Evolutionary conservation across 2,329 filamentous ascomycete genomes (phyloP), one percentile per base, ranked within the genome.

Genomic region (Colletotrichum kahawae): DNA sequence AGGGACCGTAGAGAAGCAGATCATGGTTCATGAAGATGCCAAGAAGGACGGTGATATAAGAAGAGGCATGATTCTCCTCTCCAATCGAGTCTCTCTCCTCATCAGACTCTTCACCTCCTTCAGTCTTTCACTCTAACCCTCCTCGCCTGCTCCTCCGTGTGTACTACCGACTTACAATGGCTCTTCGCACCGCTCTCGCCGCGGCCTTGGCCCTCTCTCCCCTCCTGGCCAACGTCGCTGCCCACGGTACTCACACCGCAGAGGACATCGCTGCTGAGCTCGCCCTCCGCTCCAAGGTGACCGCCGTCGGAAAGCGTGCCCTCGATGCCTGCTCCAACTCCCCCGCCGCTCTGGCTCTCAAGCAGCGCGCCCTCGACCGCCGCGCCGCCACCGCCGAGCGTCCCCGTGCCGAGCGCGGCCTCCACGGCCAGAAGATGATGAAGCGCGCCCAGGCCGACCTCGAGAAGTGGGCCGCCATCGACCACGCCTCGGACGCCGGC

Each of bases 261-360:
- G 77, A 79, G 59, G 68, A 76, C 24, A 71, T 77, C 7, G 77
- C 81, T 59, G 81, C 83, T 63, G 83, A 82, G 79, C 80, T 82
- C 21, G 82, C 83, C 73, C 77, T 84, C 31, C 76, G 79, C n/a
- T 81, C 80, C 33, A 79, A 82, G 65, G 82, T 84, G 54, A 82
- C 82, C 14, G 74, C 75, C 33, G 9, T 80, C 43, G 82, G 80
- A 62, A 81, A 81, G 48, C 84, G 86, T 33, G 85, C 85, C 16
- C 81, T 88, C 18, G 81, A 80, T 62, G 79, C 84, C 70, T 88
- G 87, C 72, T 81, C 84, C 7, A 83, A 82, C 72, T 83, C 82
- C 7, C 81, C 84, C 51, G 81, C 82, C 68, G 81, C 84, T 12
- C 82, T 83, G 69, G 83, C 84, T 27, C 81, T 87, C 38, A 83